A percentile compares a stretch with the other conserved stretches of the same genome.
These are phyloP conservation scores for Didymella glomerata DNA, from an alignment of 2,329 filamentous ascomycete genomes.

Conservation along the genomic window DNA sequence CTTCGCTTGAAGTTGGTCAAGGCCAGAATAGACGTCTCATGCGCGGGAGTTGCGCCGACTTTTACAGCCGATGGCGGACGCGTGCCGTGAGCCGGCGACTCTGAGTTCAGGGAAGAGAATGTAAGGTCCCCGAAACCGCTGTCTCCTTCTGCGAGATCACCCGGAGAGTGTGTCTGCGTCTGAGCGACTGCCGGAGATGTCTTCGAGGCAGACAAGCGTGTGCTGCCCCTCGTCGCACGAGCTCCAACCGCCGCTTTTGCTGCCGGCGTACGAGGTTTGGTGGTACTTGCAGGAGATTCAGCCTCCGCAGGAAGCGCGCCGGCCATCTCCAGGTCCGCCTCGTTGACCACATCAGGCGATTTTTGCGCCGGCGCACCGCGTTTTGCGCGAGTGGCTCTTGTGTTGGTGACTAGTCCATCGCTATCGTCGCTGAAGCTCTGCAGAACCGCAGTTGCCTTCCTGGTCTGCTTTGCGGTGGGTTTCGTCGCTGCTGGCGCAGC, in stretches of 20 bases:
- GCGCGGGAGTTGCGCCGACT: constrained; percentile 54
- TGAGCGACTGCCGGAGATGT: constrained; percentile 20
- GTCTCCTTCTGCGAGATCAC: constrained; percentile 28
- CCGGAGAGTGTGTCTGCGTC: constrained; percentile 11
- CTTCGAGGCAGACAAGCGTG: constrained; percentile 27
- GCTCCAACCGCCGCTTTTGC: constrained; percentile 30
- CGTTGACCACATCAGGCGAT: constrained; percentile 29
- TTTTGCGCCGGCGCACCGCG: constrained; percentile 31
- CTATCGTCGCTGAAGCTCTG: constrained; percentile 49
- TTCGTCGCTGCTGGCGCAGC: constrained; percentile 27
- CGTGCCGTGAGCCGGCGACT: constrained; percentile 47
- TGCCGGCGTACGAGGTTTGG: constrained; percentile 34
- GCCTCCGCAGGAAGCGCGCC: constrained; percentile 44
- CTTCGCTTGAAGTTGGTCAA: constrained; percentile 61
- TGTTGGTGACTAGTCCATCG: constrained; percentile 47
- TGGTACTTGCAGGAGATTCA: constrained; percentile 4
- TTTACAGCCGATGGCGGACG: constrained; percentile 56
- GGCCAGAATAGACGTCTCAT: constrained; percentile 58
- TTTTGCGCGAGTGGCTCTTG: constrained; percentile 32
- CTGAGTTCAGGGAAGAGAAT: constrained; percentile 45
- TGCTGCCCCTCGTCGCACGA: constrained; percentile 31
- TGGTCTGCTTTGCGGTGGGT: constrained; percentile 28
- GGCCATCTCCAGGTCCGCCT: constrained; percentile 47
- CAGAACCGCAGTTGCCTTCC: constrained; percentile 24
- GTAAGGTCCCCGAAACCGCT: constrained; percentile 47